These are phyloP conservation scores for Diplodia sapinea DNA, from an alignment of 2,329 filamentous ascomycete species.

Conservation along the genomic window DNA sequence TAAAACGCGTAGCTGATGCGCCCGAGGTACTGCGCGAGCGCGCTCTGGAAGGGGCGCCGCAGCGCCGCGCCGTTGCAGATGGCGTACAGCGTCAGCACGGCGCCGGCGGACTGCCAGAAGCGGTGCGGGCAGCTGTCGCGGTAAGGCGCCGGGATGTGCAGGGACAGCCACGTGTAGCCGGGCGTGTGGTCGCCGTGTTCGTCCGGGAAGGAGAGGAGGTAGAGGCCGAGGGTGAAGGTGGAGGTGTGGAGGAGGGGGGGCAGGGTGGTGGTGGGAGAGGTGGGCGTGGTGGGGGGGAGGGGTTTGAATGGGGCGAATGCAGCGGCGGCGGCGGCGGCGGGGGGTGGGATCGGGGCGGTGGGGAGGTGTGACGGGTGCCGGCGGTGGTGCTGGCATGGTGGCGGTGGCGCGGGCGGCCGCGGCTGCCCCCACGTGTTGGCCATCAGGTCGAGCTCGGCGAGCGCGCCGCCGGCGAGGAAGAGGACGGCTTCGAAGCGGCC, in stretches of 20 bases:
- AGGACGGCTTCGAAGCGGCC: slow-evolving; percentile 37
- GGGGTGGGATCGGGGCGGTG: background rate
- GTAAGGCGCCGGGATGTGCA: slow-evolving; percentile 51
- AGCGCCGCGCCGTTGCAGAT: slow-evolving; percentile 36
- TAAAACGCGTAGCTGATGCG: slow-evolving; percentile 65
- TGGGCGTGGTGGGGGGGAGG: slow-evolving; percentile 18
- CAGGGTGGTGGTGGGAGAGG: slow-evolving; percentile 31
- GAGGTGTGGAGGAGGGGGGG: slow-evolving; percentile 44
- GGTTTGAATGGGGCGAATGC: background rate
- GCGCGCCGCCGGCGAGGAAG: slow-evolving; percentile 46
- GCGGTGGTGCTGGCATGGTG: background rate
- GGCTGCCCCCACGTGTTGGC: slow-evolving; percentile 28
- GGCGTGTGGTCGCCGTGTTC: slow-evolving; percentile 53
- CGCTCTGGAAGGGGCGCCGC: slow-evolving; percentile 56
- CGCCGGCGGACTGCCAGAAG: slow-evolving; percentile 63
- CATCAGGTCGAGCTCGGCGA: slow-evolving; percentile 47
- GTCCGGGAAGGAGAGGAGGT: slow-evolving; percentile 59
- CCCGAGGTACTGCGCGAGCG: slow-evolving; percentile 64
- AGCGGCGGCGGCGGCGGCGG: background rate
- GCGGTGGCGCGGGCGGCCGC: too few species aligned
- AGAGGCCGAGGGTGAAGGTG: slow-evolving; percentile 59
- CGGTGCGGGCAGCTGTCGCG: slow-evolving; percentile 56
- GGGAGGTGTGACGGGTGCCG: background rate
- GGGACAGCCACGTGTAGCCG: slow-evolving; percentile 59
- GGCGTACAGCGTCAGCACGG: slow-evolving; percentile 44